phyloP scores from a whole-genome alignment of 2,329 filamentous ascomycete genomes.

The Monilinia aucupariae region DNA sequence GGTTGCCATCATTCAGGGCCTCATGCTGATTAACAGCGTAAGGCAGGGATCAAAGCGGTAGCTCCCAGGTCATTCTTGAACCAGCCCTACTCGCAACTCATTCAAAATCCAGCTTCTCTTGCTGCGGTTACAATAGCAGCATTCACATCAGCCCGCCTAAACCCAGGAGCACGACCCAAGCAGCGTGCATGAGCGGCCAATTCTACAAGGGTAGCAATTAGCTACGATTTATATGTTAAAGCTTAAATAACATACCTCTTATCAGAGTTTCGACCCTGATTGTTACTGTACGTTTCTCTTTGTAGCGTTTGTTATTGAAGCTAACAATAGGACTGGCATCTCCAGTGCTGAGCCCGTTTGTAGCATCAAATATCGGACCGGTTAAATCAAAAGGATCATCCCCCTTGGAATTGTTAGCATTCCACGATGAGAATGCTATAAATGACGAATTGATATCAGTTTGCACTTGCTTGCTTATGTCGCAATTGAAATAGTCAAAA shows the following conservation, averaged over 20 bases:
- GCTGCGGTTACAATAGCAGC: conserved; percentile 26
- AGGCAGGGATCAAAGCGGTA: background rate
- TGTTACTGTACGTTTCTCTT: conserved; percentile 26
- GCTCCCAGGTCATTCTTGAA: background rate
- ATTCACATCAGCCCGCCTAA: conserved; percentile 33
- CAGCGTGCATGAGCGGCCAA: conserved; percentile 30
- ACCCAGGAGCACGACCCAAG: conserved; percentile 34
- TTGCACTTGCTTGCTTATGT: background rate
- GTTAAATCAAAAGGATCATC: conserved; percentile 1
- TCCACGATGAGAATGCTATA: conserved; percentile 4
- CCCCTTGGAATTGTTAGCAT: background rate
- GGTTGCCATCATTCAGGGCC: background rate
- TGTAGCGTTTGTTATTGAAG: conserved; percentile 6
- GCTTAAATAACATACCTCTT: conserved; percentile 29
- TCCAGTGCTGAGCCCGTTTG: background rate
- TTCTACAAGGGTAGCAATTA: conserved; percentile 24
- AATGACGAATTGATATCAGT: background rate
- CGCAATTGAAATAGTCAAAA: background rate
- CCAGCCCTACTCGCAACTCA: background rate
- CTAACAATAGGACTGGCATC: conserved; percentile 1
- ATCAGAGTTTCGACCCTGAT: conserved; percentile 34
- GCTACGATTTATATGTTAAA: background rate
- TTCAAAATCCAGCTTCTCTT: conserved; percentile 7
- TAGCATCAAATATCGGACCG: conserved; percentile 2
- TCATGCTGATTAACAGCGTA: background rate